Percentiles rank a stretch among this genome's conserved stretches.
Conservation (phyloP, 2,329 filamentous ascomycete species). For the Phialemonium atrogriseum region DNA sequence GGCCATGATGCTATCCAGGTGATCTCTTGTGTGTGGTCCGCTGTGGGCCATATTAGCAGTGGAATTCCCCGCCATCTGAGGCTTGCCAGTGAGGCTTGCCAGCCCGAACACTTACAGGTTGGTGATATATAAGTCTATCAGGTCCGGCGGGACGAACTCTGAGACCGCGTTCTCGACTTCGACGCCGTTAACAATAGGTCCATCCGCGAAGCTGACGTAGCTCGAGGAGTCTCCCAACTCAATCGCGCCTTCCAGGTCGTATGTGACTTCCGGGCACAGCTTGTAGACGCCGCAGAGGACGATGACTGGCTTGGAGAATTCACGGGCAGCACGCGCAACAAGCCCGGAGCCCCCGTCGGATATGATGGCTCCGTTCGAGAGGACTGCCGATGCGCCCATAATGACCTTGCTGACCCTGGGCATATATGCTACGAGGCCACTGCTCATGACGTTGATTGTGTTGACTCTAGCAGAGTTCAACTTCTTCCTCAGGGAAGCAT, state of each 20-base stretch:
- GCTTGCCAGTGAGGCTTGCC: not conserved
- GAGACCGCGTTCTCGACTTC: constrained; percentile 22
- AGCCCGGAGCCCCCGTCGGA: constrained; percentile 76
- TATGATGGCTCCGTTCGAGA: constrained; percentile 80
- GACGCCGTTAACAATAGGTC: constrained; percentile 67
- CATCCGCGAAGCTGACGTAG: constrained; percentile 71
- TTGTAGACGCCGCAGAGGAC: constrained; percentile 90
- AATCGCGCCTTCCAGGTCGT: constrained; percentile 71
- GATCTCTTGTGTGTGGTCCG: constrained; percentile 60
- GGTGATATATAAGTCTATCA: constrained; percentile 19
- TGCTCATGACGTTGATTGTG: constrained; percentile 77
- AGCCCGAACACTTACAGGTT: constrained; percentile 30
- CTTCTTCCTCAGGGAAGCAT: constrained; percentile 62
- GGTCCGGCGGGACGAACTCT: constrained; percentile 16
- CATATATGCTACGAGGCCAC: constrained; percentile 88
- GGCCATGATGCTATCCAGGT: constrained; percentile 63
- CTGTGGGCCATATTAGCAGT: constrained; percentile 24
- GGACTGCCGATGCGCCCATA: constrained; percentile 75
- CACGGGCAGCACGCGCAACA: constrained; percentile 77
- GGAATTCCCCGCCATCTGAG: not conserved
- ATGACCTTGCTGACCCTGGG: constrained; percentile 93
- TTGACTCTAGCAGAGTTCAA: constrained; percentile 70
- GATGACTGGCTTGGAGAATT: constrained; percentile 76
- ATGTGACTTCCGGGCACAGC: constrained; percentile 81
- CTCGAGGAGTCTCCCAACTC: constrained; percentile 79